Evolutionary conservation across 1,139 yeast species (phyloP).

Genomic region (Suhomyces guaymorum): DNA sequence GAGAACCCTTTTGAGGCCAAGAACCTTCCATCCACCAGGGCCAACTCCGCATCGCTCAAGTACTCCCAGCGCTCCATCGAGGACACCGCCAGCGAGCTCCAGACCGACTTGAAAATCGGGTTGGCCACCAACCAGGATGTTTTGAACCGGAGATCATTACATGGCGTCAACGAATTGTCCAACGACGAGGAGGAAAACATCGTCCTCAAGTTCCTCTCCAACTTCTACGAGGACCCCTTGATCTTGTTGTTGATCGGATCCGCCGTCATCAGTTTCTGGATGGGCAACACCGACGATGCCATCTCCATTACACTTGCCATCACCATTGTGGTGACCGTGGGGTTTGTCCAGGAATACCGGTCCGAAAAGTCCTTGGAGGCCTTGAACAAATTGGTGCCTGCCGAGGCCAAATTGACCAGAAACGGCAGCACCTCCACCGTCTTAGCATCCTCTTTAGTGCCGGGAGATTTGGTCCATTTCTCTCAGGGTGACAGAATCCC

Average conservation of each 20-base stretch:
- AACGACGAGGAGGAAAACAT: conserved; percentile 77
- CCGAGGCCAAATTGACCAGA: conserved; percentile 86
- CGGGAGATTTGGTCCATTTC: conserved; percentile 90
- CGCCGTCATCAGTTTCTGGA: conserved; percentile 76
- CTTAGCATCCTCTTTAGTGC: conserved; percentile 82
- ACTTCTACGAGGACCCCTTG: conserved; percentile 86
- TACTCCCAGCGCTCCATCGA: conserved; percentile 61
- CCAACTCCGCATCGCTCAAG: conserved; percentile 48
- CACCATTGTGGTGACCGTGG: conserved; percentile 87
- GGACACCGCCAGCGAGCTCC: conserved; percentile 60
- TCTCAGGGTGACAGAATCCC: conserved; percentile 93
- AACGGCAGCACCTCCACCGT: conserved; percentile 74
- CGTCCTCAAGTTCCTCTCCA: conserved; percentile 65
- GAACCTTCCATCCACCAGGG: conserved; percentile 23
- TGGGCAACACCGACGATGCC: conserved; percentile 95
- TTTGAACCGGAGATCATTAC: conserved; percentile 63
- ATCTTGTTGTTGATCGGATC: conserved; percentile 85
- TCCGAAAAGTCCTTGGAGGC: conserved; percentile 94
- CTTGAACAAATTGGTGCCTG: conserved; percentile 87
- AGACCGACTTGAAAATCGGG: conserved; percentile 62
- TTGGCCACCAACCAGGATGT: conserved; percentile 69
- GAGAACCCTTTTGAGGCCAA: conserved; percentile 34
- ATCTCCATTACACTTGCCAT: conserved; percentile 86
- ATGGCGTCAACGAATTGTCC: conserved; percentile 76
- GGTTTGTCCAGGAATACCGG: conserved; percentile 93